Conservation (phyloP, 2,329 filamentous ascomycete genomes). For the Nemania sp. region DNA sequence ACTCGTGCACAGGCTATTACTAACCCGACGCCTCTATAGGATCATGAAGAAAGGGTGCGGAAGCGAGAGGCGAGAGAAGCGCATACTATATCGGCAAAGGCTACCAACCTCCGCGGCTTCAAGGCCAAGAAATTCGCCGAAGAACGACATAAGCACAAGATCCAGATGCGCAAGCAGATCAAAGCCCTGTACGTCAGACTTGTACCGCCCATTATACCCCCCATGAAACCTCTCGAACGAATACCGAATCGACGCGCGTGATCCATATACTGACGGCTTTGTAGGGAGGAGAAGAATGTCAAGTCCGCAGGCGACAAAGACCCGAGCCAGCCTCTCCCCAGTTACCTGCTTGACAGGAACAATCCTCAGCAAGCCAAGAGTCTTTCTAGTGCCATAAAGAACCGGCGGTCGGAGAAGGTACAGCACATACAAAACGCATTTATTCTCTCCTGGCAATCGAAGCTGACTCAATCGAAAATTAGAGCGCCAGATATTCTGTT, state of each 20-base stretch:
- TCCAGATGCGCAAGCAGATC: constrained; percentile 95
- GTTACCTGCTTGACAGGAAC: constrained; percentile 89
- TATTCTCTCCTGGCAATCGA: background rate
- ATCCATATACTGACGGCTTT: constrained; percentile 11
- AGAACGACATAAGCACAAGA: constrained; percentile 96
- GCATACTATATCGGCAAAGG: constrained; percentile 85
- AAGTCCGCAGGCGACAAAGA: constrained; percentile 82
- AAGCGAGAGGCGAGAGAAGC: constrained; percentile 87
- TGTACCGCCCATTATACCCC: background rate
- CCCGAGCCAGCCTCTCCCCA: constrained; percentile 78
- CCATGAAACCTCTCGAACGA: too few species aligned
- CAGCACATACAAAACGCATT: too few species aligned
- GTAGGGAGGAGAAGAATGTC: constrained; percentile 83
- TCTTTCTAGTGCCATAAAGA: constrained; percentile 85
- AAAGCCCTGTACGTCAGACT: constrained; percentile 64
- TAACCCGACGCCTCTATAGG: background rate
- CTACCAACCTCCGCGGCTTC: constrained; percentile 89
- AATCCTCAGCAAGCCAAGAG: constrained; percentile 66
- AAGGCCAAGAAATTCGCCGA: constrained; percentile 78
- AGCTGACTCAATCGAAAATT: constrained; percentile 2
- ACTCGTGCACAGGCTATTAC: background rate
- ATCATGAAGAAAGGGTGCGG: constrained; percentile 77
- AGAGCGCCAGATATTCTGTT: constrained; percentile 85
- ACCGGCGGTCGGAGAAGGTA: constrained; percentile 83
- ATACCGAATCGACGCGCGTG: too few species aligned